Evolutionary conservation across 1,284 basidiomycete genomes (phyloP), one percentile per base, ranked within the genome.

Genomic region (Mycosarcoma mackinlayi): DNA sequence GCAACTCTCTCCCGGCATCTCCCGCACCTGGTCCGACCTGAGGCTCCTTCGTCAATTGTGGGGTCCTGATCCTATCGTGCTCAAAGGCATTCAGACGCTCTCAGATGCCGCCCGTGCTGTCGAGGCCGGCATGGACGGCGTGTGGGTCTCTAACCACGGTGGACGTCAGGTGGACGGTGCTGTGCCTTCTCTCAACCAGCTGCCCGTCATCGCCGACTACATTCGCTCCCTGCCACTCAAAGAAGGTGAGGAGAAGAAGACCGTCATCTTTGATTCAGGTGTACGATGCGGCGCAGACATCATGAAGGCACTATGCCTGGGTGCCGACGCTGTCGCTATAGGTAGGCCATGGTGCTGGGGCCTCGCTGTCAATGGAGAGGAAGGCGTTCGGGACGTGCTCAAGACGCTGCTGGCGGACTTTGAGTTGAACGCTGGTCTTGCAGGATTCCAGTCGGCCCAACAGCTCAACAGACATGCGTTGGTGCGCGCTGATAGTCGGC

Each of bases 121-220:
- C 27, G 62, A 75, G 39, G 62, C 67, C 3, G 78, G 77, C 18
- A 59, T 79, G 58, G 78, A 80, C 31, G 79, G 79, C 23, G 61
- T 81, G 25, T 76, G 71, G 66, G 73, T 79, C n/a, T 76, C 75
- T 11, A 78, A 79, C 50, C 79, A 81, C 56, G 79, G 79, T 18
- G 79, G 78, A 4, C 65, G 79, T 21, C 79, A 81, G 51, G 77
- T 81, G 21, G 76, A 79, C 47, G 78, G 76, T 11, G 77, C 78
- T 3, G 64, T 78, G 1, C 61, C 58, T 9, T 73, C 73, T 14
- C 61, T 81, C 31, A 64, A 64, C 24, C 64, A 65, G 21, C 63
- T 81, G 2, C 64, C 62, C 11, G 48, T 63, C 25, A 76, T 80
- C 38, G 59, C 72, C 11, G 49, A 67, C 18, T 63, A 67, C 46